Percentiles rank a stretch among this genome's conserved stretches.
phyloP scores from a whole-genome alignment of 1,139 yeast species.

The Geotrichum aggregatum region DNA sequence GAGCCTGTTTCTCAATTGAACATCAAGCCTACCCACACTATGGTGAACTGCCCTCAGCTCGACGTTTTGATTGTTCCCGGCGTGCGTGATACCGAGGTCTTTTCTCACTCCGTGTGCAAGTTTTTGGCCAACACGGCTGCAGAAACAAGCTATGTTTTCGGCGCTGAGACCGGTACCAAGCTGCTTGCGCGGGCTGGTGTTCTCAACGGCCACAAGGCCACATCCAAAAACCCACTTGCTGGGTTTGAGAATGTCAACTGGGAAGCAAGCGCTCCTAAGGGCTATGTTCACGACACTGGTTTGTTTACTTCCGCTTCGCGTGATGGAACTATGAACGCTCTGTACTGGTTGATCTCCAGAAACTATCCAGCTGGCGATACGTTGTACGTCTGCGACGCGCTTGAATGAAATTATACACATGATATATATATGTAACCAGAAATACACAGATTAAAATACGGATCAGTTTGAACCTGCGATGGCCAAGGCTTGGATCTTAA shows the following conservation, averaged over 20 bases:
- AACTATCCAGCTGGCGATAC: conserved; percentile 12
- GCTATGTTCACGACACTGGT: conserved; percentile 10
- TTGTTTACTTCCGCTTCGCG: conserved; percentile 14
- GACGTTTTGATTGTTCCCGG: conserved; percentile 21
- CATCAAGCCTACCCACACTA: not conserved
- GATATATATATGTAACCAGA: no score
- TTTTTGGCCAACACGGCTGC: not conserved
- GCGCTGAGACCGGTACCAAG: conserved; percentile 13
- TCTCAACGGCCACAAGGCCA: conserved; percentile 16
- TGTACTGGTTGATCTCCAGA: conserved; percentile 6
- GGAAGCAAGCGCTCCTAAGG: not conserved
- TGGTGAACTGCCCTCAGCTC: conserved; percentile 12
- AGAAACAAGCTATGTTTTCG: conserved; percentile 8
- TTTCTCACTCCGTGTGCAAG: not conserved
- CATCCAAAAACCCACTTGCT: not conserved
- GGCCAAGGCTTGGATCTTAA: no score
- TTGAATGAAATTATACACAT: not conserved
- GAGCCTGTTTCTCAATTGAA: not conserved
- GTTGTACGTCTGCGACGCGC: not conserved
- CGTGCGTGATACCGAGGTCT: not conserved
- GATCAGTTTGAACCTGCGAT: no score
- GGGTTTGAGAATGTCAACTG: conserved; percentile 9
- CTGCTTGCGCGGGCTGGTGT: conserved; percentile 16
- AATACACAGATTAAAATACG: no score
- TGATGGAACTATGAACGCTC: conserved; percentile 9